phyloP scores from a whole-genome alignment of 2,329 filamentous ascomycete species.

The Dryadomyces sulphureus region DNA sequence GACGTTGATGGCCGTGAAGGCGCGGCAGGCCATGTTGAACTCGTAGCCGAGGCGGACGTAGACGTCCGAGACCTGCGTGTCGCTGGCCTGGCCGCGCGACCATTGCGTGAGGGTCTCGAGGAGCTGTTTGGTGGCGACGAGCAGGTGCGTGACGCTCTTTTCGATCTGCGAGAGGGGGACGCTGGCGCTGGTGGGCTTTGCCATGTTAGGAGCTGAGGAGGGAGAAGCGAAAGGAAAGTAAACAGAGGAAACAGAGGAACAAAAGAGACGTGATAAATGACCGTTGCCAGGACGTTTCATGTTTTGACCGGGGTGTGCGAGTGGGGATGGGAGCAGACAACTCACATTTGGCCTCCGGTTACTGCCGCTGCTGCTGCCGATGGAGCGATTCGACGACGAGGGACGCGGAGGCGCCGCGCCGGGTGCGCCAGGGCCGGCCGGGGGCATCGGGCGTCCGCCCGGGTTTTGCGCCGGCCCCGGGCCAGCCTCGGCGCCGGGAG shows the following conservation, averaged over 20 bases:
- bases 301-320: neutral
- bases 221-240: neutral
- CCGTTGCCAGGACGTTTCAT: neutral
- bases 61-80: slow-evolving; percentile 92
- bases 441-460: slow-evolving; percentile 44
- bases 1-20: slow-evolving; percentile 92
- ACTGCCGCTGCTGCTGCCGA: slow-evolving; percentile 19
- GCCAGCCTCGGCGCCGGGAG: slow-evolving; percentile 46
- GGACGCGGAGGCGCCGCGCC: slow-evolving; percentile 40
- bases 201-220: slow-evolving; percentile 5
- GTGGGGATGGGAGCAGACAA: slow-evolving; percentile 12
- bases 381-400: slow-evolving; percentile 45
- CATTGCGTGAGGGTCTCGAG: slow-evolving; percentile 95
- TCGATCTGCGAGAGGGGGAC: slow-evolving; percentile 87
- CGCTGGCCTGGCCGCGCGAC: slow-evolving; percentile 83
- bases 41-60: slow-evolving; percentile 96
- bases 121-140: slow-evolving; percentile 94
- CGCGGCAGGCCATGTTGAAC: slow-evolving; percentile 96
- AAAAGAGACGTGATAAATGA: slow-evolving; percentile 2
- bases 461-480: slow-evolving; percentile 41
- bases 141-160: slow-evolving; percentile 93
- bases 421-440: slow-evolving; percentile 32
- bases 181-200: slow-evolving; percentile 32
- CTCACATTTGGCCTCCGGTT: slow-evolving; percentile 44
- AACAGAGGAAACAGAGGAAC: neutral